Evolutionary conservation across 202 grass and related monocot genomes (phyloP).

Genomic region (Panicum virgatum): DNA sequence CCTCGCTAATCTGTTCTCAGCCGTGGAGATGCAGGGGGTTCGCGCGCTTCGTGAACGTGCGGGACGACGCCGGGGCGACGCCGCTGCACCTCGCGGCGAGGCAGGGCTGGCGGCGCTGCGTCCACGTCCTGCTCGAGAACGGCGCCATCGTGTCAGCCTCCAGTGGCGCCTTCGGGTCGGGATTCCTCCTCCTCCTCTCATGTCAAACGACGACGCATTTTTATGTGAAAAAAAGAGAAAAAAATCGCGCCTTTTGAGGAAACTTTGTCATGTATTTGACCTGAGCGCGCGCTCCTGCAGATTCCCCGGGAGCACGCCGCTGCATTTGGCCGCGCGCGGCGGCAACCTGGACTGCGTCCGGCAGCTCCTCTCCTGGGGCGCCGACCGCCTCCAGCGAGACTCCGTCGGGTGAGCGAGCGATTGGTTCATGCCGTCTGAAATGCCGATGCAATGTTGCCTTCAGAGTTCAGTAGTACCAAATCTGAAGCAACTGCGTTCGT

Average conservation of each 20-base stretch:
- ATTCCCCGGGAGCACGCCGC: conserved; percentile 78
- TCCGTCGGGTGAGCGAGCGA: conserved; percentile 66
- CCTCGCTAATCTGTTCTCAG: conserved; percentile 33
- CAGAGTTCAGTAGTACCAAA: neutral
- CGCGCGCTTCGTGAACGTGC: conserved; percentile 88
- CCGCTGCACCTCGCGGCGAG: conserved; percentile 88
- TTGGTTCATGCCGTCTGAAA: neutral
- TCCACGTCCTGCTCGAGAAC: conserved; percentile 86
- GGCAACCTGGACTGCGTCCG: conserved; percentile 95
- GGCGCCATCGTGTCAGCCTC: conserved; percentile 78
- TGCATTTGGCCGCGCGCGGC: conserved; percentile 90
- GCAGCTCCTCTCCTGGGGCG: conserved; percentile 94
- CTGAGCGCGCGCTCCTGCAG: conserved; percentile 46
- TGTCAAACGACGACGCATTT: conserved; percentile 29
- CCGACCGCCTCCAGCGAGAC: conserved; percentile 94
- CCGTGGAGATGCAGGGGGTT: conserved; percentile 70
- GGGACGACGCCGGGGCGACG: conserved; percentile 85
- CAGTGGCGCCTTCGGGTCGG: conserved; percentile 80
- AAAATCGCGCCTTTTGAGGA: conserved; percentile 54
- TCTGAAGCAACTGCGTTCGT: neutral
- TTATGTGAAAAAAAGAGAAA: neutral
- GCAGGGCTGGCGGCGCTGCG: conserved; percentile 71
- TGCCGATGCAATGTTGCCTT: neutral
- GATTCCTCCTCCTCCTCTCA: neutral
- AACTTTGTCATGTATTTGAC: conserved; percentile 46